These are phyloP conservation scores for Gyrodon lividus DNA, from an alignment of 768 basidiomycete genomes.

Conservation along the genomic window DNA sequence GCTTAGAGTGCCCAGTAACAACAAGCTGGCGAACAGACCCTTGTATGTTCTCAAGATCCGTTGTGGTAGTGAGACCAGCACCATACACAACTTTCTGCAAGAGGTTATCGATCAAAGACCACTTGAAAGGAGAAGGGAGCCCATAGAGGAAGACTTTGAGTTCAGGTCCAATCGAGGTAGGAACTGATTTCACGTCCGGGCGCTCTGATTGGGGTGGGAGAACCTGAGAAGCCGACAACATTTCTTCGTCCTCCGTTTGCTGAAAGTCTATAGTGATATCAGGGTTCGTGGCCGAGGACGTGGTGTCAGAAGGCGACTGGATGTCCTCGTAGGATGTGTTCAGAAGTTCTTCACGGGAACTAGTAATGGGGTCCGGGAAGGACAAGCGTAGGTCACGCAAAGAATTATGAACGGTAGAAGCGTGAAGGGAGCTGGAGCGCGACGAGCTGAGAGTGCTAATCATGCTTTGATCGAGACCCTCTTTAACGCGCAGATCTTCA, in stretches of 20 bases:
- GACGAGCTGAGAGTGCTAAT: slow-evolving; percentile 76
- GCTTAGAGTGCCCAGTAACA: slow-evolving; percentile 27
- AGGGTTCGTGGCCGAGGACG: slow-evolving; percentile 18
- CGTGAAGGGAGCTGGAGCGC: slow-evolving; percentile 59
- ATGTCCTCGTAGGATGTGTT: slow-evolving; percentile 57
- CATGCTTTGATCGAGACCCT: slow-evolving; percentile 80
- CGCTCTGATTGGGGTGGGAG: slow-evolving; percentile 30
- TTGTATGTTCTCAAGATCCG: slow-evolving; percentile 21
- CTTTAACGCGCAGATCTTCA: slow-evolving; percentile 70
- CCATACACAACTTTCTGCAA: slow-evolving; percentile 52
- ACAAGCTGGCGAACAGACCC: slow-evolving; percentile 24
- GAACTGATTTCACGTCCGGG: slow-evolving; percentile 26
- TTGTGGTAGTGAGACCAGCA: slow-evolving; percentile 29
- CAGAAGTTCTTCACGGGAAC: slow-evolving; percentile 58
- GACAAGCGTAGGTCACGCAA: slow-evolving; percentile 75
- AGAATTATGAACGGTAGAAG: slow-evolving; percentile 56
- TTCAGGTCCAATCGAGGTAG: slow-evolving; percentile 35
- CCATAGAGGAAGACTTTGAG: slow-evolving; percentile 73
- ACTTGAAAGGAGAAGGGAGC: slow-evolving; percentile 53
- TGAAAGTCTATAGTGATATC: slow-evolving; percentile 14
- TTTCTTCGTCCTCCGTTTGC: slow-evolving; percentile 34
- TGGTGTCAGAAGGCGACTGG: slow-evolving; percentile 39
- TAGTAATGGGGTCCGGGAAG: slow-evolving; percentile 81
- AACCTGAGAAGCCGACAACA: slow-evolving; percentile 17
- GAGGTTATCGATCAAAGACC: slow-evolving; percentile 58